Base-by-base conservation (phyloP, 768 basidiomycete species). In the Boletus sp. region DNA sequence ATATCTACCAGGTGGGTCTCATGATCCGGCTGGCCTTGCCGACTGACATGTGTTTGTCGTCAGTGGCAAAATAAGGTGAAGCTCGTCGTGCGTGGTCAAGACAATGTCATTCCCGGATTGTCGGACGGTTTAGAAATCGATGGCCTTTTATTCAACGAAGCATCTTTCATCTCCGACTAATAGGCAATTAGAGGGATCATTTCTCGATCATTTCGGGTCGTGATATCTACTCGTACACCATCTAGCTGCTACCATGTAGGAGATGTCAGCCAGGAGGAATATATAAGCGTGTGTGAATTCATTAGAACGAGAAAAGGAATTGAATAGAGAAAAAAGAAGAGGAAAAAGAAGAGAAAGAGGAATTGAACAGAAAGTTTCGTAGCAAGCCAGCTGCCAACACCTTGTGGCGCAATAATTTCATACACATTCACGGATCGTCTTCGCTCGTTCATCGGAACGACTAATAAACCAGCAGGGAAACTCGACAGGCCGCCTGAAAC, bases 121-220 rank as follows among this genome's bases (percentile, higher is more conserved):
- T 71, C 75, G 20, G 67, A 61, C 3, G 78, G 74, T 17, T 50
- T 71, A 55, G 72, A 78, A 61, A 82, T 91, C 32, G 74, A 88
- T 51, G 95, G 95, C 5, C 65, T 68, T 42, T 41, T 92, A n/a
- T 98, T 90, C 78, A 90, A 83, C 67, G 95, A 98, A 70, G 91
- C 93, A 0, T 89, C 94, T 2, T 97, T 90, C 75, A 91, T 98
- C 66, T 95, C 92, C 3, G 24, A 24, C 47, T 75, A 71, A 46
- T 30, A 20, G 29, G 11, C 17, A 36, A 42, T 15, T 35, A 8
- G 11, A 20, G 32, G 6, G 35, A 33, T 29, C n/a, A 30, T 29
- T 9, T 17, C 45, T 44, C 32, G 37, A 50, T 41, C 15, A 35
- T 40, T 30, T 35, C 2, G 14, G 20, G 17, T n/a, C 7, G 18